Evolutionary conservation across 495 filamentous ascomycete species (phyloP).

Genomic region (Neurospora sp.): DNA sequence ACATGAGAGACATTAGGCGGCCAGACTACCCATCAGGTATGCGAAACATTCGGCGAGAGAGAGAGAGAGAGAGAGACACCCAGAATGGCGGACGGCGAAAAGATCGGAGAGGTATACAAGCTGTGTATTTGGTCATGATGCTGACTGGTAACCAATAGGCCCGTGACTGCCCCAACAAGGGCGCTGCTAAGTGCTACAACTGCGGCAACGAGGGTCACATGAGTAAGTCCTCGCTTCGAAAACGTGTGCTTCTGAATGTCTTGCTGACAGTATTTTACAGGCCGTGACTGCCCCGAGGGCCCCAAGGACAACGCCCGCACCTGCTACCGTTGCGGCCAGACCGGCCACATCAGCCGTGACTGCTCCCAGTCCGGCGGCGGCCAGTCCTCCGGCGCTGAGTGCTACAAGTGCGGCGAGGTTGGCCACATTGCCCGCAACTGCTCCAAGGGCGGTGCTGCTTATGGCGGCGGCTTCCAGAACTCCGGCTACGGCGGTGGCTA

Average conservation of each 20-base stretch:
- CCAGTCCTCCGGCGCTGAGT: slow-evolving; percentile 46
- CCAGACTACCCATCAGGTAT: slow-evolving; percentile 41
- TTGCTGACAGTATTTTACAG: slow-evolving; percentile 26
- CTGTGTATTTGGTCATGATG: slow-evolving; percentile 1
- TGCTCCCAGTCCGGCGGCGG: slow-evolving; percentile 50
- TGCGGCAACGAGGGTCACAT: slow-evolving; percentile 72
- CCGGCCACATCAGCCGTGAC: slow-evolving; percentile 90
- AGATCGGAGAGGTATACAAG: slow-evolving; percentile 10
- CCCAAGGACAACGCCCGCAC: slow-evolving; percentile 73
- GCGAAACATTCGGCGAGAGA: slow-evolving; percentile 19
- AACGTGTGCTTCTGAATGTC: neutral
- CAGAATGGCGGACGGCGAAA: neutral
- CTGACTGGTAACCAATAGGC: slow-evolving; percentile 43
- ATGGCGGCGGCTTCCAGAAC: slow-evolving; percentile 37
- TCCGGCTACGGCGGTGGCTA: slow-evolving; percentile 39
- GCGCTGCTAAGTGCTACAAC: slow-evolving; percentile 72
- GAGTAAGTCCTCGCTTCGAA: slow-evolving; percentile 44
- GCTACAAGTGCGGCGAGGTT: slow-evolving; percentile 98
- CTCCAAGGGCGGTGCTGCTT: slow-evolving; percentile 46
- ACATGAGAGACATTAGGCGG: slow-evolving; percentile 38
- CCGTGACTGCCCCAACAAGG: slow-evolving; percentile 91
- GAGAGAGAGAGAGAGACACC: slow-evolving; percentile 7
- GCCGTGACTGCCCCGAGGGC: slow-evolving; percentile 84
- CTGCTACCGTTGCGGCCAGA: slow-evolving; percentile 86
- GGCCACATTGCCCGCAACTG: slow-evolving; percentile 98